phyloP scores from a whole-genome alignment of 208 protist genomes.

The Leishmania aethiopica region DNA sequence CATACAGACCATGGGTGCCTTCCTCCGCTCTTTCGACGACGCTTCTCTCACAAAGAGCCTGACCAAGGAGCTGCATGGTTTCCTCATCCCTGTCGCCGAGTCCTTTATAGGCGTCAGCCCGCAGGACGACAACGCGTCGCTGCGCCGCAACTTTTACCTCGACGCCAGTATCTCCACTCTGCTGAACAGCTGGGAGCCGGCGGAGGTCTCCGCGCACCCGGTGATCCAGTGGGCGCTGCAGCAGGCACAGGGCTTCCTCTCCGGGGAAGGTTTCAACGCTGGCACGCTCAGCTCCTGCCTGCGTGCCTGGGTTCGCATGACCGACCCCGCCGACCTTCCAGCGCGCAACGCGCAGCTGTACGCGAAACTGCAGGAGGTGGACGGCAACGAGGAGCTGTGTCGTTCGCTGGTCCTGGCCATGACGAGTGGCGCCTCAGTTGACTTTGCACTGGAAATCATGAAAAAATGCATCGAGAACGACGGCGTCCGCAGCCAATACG shows the following conservation, averaged over 20 bases:
- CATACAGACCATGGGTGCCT: constrained; percentile 31
- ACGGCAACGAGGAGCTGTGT: constrained; percentile 77
- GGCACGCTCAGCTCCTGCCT: constrained; percentile 59
- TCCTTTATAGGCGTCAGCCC: constrained; percentile 15
- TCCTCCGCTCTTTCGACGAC: constrained; percentile 54
- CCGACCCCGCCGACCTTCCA: constrained; percentile 17
- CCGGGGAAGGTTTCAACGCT: constrained; percentile 29
- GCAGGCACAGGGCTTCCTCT: constrained; percentile 58
- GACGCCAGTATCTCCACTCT: constrained; percentile 36
- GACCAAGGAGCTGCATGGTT: constrained; percentile 32
- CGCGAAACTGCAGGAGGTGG: constrained; percentile 46
- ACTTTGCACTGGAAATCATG: constrained; percentile 63
- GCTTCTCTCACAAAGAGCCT: constrained; percentile 25
- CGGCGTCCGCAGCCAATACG: constrained; percentile 81
- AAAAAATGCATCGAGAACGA: constrained; percentile 65
- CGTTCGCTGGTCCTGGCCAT: constrained; percentile 65
- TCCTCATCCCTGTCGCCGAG: constrained; percentile 36
- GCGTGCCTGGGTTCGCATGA: constrained; percentile 47
- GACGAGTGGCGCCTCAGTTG: constrained; percentile 49
- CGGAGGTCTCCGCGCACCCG: constrained; percentile 29
- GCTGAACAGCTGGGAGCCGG: constrained; percentile 12
- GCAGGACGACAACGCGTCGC: constrained; percentile 24
- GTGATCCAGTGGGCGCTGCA: constrained; percentile 65
- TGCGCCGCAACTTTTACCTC: constrained; percentile 44
- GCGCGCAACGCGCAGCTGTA: constrained; percentile 45